phyloP scores from a whole-genome alignment of 2,329 filamentous ascomycete species.

The Monascus ruber region DNA sequence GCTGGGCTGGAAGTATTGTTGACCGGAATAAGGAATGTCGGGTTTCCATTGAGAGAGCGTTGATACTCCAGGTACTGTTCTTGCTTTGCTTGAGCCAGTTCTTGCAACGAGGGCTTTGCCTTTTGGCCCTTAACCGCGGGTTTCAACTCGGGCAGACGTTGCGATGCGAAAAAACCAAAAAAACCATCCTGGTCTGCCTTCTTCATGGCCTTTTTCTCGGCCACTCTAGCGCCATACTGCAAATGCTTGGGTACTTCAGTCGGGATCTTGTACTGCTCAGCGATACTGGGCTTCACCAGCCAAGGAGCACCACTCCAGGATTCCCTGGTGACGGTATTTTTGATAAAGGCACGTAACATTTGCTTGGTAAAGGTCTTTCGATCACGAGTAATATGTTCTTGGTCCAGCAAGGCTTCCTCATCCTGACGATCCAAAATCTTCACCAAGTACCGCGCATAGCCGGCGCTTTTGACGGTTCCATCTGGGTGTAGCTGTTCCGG shows the following conservation, averaged over 20 bases:
- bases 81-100: constrained; percentile 35
- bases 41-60: constrained; percentile 33
- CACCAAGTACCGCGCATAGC: constrained; percentile 71
- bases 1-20: constrained; percentile 17
- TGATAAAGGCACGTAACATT: constrained; percentile 85
- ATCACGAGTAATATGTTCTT: constrained; percentile 73
- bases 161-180: constrained; percentile 40
- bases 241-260: constrained; percentile 76
- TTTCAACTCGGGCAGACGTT: constrained; percentile 60
- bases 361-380: constrained; percentile 90
- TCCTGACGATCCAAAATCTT: constrained; percentile 56
- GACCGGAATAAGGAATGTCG: constrained; percentile 25
- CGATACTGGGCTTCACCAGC: constrained; percentile 81
- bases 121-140: constrained; percentile 61
- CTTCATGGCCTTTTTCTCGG: constrained; percentile 65
- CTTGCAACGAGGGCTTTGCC: constrained; percentile 38
- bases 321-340: constrained; percentile 84
- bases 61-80: constrained; percentile 40
- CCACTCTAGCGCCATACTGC: constrained; percentile 66
- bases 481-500: constrained; percentile 48
- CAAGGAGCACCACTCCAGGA: constrained; percentile 94
- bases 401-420: constrained; percentile 67
- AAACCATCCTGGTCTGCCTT: constrained; percentile 40
- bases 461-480: constrained; percentile 54
- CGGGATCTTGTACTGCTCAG: constrained; percentile 72